Base-by-base conservation (phyloP, 352 stramenopile genomes). In the Phytophthora ohioensis region DNA sequence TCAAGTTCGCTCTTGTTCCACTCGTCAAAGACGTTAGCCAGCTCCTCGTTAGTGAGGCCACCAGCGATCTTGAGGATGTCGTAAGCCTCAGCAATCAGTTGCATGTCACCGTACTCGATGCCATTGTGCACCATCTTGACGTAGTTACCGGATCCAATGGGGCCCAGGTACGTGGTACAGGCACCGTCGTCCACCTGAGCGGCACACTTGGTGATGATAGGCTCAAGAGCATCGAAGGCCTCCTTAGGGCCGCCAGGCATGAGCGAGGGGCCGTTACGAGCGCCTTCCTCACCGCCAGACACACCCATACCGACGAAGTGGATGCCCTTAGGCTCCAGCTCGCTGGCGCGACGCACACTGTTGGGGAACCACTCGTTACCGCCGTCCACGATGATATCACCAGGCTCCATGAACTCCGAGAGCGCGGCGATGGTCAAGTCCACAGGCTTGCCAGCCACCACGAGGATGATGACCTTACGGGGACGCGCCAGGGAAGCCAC, bases 61-160 rank as follows among this genome's bases (percentile, higher is more conserved):
- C 88, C 90, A 17, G 91, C 88, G 69, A 93, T 91, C 87, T 98
- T 98, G 57, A 99, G 79, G 61, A 99, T 93, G 77, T 99, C 97
- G 78, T 99, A 99, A 13, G 97, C 94, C 84, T 99, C 98, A 41
- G 90, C 93, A 78, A 99, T 99, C 21, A 99, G 83, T 84, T 99
- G 97, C 97, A 99, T 99, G 81, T 99, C 98, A 56, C 97, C 98
- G 84, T 99, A 99, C 80, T 99, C 98, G 73, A 99, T 99, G 65
- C 98, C 98, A 87, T 99, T 99, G 92, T 99, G 98, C 64, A 99
- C 97, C 98, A 99, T 99, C 88, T 99, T 99, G 55, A 99, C 97
- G 84, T 99, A 99, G 87, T 99, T 99, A 61, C 98, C 98, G 35
- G 91, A 91, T 69, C 98, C 98, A 39, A 98, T 92, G 15, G 90